Conservation (phyloP, 441 rosid species). For the Biscutella laevigata region DNA sequence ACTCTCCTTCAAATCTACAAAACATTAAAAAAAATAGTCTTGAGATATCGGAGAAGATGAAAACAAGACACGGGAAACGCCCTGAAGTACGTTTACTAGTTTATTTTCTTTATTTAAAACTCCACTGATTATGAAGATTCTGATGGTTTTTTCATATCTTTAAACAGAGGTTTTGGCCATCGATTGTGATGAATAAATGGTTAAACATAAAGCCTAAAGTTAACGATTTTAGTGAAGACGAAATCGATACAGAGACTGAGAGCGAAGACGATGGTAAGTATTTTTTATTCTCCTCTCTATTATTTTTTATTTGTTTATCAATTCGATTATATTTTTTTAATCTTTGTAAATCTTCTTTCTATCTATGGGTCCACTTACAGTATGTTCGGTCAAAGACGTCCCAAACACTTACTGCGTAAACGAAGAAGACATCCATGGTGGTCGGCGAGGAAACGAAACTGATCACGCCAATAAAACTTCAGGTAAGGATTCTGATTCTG, state of each 20-base stretch:
- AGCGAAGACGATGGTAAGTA: constrained; percentile 86
- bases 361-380: constrained; percentile 30
- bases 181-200: constrained; percentile 97
- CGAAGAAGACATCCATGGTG: constrained; percentile 27
- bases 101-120: not conserved
- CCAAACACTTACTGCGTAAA: constrained; percentile 8
- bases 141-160: not conserved
- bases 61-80: constrained; percentile 27
- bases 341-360: constrained; percentile 16
- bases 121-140: not conserved
- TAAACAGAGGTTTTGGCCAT: constrained; percentile 86
- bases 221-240: constrained; percentile 91
- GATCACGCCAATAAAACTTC: constrained; percentile 36
- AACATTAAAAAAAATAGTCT: not conserved
- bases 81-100: constrained; percentile 20
- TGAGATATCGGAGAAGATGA: constrained; percentile 17
- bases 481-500: constrained; percentile 34
- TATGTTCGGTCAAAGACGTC: constrained; percentile 53
- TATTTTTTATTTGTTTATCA: not conserved
- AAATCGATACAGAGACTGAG: constrained; percentile 76
- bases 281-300: not conserved
- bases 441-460: constrained; percentile 27
- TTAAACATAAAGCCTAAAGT: constrained; percentile 74
- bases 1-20: not conserved
- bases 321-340: too few species aligned